Conservation (phyloP, 345 rosid species). For the thale cress (Arabidopsis thaliana) region DNA sequence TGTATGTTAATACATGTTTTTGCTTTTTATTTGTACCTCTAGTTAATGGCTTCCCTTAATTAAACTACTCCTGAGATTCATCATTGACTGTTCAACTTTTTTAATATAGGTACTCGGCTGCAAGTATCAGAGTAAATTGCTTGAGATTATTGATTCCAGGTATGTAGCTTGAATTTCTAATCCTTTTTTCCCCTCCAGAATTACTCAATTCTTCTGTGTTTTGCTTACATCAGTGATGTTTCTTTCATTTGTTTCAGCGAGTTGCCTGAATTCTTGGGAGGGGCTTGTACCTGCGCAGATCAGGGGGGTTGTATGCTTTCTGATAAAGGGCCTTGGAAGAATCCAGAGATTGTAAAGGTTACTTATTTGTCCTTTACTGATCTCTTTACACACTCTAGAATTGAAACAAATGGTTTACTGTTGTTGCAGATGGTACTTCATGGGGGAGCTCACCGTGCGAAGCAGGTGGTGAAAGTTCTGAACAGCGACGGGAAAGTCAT, state of each 20-base stretch:
- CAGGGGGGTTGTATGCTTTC: conserved; percentile 94
- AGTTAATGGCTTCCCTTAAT: neutral
- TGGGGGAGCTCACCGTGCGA: conserved; percentile 74
- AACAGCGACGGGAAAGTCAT: conserved; percentile 89
- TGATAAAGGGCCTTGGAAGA: conserved; percentile 97
- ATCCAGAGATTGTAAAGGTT: conserved; percentile 76
- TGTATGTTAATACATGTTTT: conserved; percentile 49
- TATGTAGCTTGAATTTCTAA: conserved; percentile 28
- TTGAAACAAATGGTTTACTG: conserved; percentile 27
- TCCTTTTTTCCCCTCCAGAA: neutral
- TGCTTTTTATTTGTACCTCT: neutral
- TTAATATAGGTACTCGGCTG: conserved; percentile 80
- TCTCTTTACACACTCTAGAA: conserved; percentile 13
- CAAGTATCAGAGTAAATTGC: conserved; percentile 90
- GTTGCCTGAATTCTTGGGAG: conserved; percentile 88
- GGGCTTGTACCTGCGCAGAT: conserved; percentile 77
- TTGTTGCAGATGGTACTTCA: conserved; percentile 78
- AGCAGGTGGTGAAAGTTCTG: conserved; percentile 91
- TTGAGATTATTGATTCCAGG: conserved; percentile 90
- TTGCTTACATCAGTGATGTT: conserved; percentile 32
- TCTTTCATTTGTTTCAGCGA: conserved; percentile 56
- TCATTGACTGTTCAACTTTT: conserved; percentile 20
- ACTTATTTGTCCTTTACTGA: neutral
- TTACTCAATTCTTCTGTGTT: conserved; percentile 7
- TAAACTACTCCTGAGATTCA: neutral